Base-by-base conservation (phyloP, 805 yeast genomes). In the Tetrapisispora arboricola region DNA sequence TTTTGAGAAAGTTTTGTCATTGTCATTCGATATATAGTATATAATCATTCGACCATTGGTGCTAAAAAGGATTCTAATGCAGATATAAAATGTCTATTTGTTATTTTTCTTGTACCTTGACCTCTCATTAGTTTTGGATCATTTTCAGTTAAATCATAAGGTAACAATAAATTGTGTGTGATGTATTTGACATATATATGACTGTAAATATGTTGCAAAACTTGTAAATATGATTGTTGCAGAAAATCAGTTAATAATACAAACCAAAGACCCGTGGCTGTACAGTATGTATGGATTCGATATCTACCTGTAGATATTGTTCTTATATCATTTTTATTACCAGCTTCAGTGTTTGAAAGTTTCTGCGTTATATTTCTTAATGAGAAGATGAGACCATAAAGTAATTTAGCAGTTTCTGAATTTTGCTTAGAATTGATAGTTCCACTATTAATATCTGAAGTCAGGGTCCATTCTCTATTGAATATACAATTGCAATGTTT, bases 401-500 rank as follows among this genome's bases (percentile, higher is more conserved):
- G 68, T 26, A 92, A 72, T 58, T 90, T 82, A 7, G 92, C 80
- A 12, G 75, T 67, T 54, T 87, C 86, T 37, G 80, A 80, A 33
- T 73, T 70, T 54, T 77, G 78, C 44, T 70, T 73, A 12, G 68
- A 64, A 51, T 79, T 80, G 28, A 64, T 60, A 0, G 69, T 57
- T 2, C 72, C 73, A 30, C 60, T 51, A 13, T 51, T 48, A 25
- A 52, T 48, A 36, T 53, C 53, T 17, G 58, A 39, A 17, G 55
- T 51, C 43, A 65, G 57, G 1, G 71, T 66, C 79, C 80, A 88
- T 57, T 84, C 94, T 40, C 94, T 68, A 47, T 75, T 75, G 62
- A 76, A 90, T 16, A 90, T 77, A 60, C 97, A 88, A 47, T 82
- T 79, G 63, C 96, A 84, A 63, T 90, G 96, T 57, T 92, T 73